Percentiles rank a stretch among this genome's conserved stretches.
phyloP scores from a whole-genome alignment of 805 yeast genomes.

The Spathaspora gorwiae region DNA sequence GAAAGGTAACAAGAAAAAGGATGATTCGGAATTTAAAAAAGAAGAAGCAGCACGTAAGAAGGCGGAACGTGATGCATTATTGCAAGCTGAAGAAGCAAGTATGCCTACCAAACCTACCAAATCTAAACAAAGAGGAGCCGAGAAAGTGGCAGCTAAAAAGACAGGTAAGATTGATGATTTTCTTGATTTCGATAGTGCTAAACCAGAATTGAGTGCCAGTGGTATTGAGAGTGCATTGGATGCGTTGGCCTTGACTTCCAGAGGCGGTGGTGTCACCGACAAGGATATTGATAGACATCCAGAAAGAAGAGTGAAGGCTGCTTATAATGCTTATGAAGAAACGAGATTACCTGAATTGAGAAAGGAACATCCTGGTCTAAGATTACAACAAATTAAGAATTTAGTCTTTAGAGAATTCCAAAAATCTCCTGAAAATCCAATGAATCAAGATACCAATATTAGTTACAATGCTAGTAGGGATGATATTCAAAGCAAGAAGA shows the following conservation, averaged over 20 bases:
- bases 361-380: conserved; percentile 74
- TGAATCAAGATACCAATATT: conserved; percentile 69
- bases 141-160: conserved; percentile 57
- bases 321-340: conserved; percentile 67
- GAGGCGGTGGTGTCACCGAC: conserved; percentile 49
- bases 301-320: conserved; percentile 83
- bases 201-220: conserved; percentile 56
- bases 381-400: conserved; percentile 75
- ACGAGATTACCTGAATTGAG: conserved; percentile 65
- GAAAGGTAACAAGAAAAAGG: conserved; percentile 65
- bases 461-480: conserved; percentile 55
- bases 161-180: conserved; percentile 67
- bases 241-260: conserved; percentile 64
- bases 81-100: conserved; percentile 61
- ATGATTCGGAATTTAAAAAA: conserved; percentile 60
- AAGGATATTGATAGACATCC: conserved; percentile 82
- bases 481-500: conserved; percentile 45
- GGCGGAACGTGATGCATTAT: conserved; percentile 71
- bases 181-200: conserved; percentile 47
- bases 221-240: conserved; percentile 78
- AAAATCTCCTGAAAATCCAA: conserved; percentile 76
- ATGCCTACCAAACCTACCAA: conserved; percentile 53
- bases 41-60: conserved; percentile 76
- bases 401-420: conserved; percentile 74
- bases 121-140: conserved; percentile 61